These are phyloP conservation scores for Starmerella geochares DNA, from an alignment of 805 yeast species.

Conservation along the genomic window DNA sequence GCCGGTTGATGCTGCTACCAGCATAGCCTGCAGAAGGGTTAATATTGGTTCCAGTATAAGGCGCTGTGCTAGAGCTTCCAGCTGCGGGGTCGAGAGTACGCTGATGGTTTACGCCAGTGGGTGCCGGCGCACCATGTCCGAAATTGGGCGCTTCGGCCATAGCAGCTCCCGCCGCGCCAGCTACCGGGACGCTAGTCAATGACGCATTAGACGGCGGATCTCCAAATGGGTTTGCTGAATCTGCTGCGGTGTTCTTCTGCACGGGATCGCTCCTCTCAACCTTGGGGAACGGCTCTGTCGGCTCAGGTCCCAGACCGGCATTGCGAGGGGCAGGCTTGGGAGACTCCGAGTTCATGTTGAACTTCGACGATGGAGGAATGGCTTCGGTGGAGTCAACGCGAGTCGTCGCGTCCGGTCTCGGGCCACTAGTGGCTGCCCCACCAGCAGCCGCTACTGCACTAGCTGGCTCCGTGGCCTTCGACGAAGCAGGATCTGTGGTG, in stretches of 20 bases:
- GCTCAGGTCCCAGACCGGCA: neutral
- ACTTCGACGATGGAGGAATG: conserved; percentile 5
- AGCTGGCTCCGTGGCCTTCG: neutral
- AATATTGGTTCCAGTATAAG: neutral
- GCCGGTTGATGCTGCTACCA: neutral
- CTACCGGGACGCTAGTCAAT: conserved; percentile 1
- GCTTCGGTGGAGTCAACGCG: neutral
- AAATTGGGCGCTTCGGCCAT: neutral
- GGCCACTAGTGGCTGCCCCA: neutral
- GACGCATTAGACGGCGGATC: conserved; percentile 2
- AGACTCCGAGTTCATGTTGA: neutral
- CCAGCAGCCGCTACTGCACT: conserved; percentile 1
- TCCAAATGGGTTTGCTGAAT: neutral
- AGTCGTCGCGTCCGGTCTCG: neutral
- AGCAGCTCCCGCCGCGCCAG: neutral
- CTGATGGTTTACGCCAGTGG: neutral
- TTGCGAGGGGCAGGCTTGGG: neutral
- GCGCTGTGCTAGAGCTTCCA: neutral
- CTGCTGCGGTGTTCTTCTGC: too few species aligned
- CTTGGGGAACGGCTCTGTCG: neutral
- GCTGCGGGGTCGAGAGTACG: neutral
- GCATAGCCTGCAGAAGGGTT: neutral
- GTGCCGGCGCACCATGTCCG: neutral
- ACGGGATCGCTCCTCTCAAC: neutral
- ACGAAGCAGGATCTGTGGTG: too few species aligned